Base-by-base conservation (phyloP, 2,329 filamentous ascomycete species). In the Ophiostoma tasmaniense region DNA sequence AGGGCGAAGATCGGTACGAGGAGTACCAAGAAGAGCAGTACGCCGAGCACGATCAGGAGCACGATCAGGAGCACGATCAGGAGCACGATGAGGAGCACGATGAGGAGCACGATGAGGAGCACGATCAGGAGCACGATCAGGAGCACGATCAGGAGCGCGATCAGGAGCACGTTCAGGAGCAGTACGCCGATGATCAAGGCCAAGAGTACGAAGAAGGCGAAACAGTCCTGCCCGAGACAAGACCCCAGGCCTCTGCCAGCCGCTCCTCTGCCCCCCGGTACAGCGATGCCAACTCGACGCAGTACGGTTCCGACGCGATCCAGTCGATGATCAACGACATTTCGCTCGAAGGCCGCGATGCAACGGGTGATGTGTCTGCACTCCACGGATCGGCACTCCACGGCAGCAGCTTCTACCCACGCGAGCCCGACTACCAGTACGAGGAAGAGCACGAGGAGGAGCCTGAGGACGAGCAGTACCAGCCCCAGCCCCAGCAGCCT, bases 261-360 rank as follows among this genome's bases (percentile, higher is more conserved):
- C 25, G 30, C 2, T 39, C 7, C 2, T 50, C 50, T 30, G 52
- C 33, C 50, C 59, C 52, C 14, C 68, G 10, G n/a, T 25, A 65
- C 33, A 71, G 70, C 33, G 68, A 69, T 25, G 64, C 66, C 4
- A 68, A 66, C 66, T 69, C 70, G 52, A 69, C 68, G 1, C 64
- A 71, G n/a, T 71, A 70, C 30, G 70, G 70, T 7, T 71, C 70
- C 6, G 70, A 71, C 13, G 66, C 52, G 2, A 71, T 71, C 65
- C n/a, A 67, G 64, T 64, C 65, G 6, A 68, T 71, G 68, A 65
- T 71, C 64, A 70, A 71, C 50, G 68, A 71, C 33, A 70, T 71
- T 11, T 68, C 66, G 28, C 37, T 67, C 3, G 70, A 71, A 37
- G 70, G 68, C 28, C 66, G 64, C 13, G 69, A 68, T 4, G 69